phyloP scores from a whole-genome alignment of 192 early-diverging fungal species.

The Backusella tarrabulga region DNA sequence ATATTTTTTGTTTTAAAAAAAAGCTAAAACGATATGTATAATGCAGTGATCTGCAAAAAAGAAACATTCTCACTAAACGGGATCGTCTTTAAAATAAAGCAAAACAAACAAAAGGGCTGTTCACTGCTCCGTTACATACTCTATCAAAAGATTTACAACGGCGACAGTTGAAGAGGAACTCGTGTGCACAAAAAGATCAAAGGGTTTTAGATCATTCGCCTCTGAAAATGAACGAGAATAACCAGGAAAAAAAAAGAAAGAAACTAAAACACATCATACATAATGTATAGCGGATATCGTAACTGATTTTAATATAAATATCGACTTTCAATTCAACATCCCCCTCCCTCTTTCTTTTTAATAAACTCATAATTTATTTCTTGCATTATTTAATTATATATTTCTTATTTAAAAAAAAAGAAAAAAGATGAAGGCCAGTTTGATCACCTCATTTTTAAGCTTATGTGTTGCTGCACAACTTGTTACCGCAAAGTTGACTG shows the following conservation, averaged over 20 bases:
- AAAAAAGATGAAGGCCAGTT: neutral
- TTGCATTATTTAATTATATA: neutral
- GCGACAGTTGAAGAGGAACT: too few relatives aligned
- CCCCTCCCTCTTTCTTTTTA: neutral
- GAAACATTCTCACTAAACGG: too few relatives aligned
- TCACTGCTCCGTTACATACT: too few relatives aligned
- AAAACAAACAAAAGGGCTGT: too few relatives aligned
- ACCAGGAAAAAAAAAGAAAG: too few relatives aligned
- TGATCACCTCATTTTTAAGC: constrained; percentile 10
- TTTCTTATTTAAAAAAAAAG: neutral
- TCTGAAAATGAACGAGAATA: too few relatives aligned
- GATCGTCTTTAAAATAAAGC: too few relatives aligned
- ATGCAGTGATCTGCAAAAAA: too few relatives aligned
- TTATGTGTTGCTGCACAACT: neutral
- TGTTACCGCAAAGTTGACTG: neutral
- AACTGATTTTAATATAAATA: neutral
- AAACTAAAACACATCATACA: neutral
- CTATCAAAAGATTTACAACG: too few relatives aligned
- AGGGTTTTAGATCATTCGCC: too few relatives aligned
- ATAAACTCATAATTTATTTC: neutral
- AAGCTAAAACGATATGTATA: neutral
- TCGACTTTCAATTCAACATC: too few relatives aligned
- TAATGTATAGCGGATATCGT: neutral
- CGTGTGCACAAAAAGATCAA: too few relatives aligned
- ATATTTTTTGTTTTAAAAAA: neutral